Evolutionary conservation across 345 rosid species (phyloP).

Genomic region (Ceriops tagal): DNA sequence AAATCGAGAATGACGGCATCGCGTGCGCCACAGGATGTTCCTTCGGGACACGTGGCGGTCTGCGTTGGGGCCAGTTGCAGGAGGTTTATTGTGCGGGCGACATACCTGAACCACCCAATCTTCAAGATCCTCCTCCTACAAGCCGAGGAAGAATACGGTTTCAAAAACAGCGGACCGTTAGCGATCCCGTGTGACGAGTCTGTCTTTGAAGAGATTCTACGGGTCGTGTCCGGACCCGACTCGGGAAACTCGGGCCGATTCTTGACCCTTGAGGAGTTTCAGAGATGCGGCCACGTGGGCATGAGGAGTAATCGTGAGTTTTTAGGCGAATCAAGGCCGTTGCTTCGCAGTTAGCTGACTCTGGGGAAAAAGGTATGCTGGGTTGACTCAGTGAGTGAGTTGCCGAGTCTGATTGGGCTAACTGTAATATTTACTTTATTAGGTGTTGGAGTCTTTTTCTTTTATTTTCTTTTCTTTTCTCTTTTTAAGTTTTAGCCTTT

Average conservation of each 20-base stretch:
- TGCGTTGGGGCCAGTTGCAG: constrained; percentile 52
- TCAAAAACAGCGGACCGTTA: constrained; percentile 60
- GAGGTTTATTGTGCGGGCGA: constrained; percentile 67
- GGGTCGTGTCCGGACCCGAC: constrained; percentile 39
- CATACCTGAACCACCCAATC: constrained; percentile 80
- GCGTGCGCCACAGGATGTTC: constrained; percentile 54
- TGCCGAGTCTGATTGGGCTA: constrained; percentile 8
- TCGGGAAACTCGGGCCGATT: constrained; percentile 22
- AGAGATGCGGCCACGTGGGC: constrained; percentile 54
- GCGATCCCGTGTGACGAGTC: constrained; percentile 82
- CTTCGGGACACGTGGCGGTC: constrained; percentile 81
- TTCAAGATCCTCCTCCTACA: constrained; percentile 56
- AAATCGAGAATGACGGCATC: constrained; percentile 50
- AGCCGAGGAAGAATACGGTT: constrained; percentile 90
- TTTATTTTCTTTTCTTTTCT: background rate
- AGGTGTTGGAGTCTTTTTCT: background rate
- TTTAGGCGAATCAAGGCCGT: constrained; percentile 52
- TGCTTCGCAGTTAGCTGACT: constrained; percentile 42
- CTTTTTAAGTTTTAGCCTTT: background rate
- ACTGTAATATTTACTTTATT: background rate
- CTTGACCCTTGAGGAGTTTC: constrained; percentile 41
- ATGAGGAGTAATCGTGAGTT: constrained; percentile 23
- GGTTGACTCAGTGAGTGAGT: constrained; percentile 25
- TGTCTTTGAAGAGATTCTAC: constrained; percentile 66
- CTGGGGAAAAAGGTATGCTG: background rate